Base-by-base conservation (phyloP, 176 grass and related monocot genomes). In the Areca catechu region DNA sequence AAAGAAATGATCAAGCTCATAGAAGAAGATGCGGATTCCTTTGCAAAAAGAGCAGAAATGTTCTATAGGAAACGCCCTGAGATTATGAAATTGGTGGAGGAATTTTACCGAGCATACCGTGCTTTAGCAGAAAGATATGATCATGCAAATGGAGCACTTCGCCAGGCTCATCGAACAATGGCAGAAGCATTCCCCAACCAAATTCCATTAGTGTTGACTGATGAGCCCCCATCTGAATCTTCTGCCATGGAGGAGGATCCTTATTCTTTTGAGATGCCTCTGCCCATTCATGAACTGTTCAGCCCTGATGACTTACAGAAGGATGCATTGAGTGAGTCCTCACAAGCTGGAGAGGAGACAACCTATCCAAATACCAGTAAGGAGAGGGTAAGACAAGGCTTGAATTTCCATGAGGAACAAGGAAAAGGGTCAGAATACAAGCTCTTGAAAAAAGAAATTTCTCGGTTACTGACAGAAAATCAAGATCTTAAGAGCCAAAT, bases 1-100 rank as follows among this genome's bases (percentile, higher is more conserved):
- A 92, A 89, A 74, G 57, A 72, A 16, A 98, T 98, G 93, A 88
- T 98, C 84, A 98, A 85, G 65, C 88, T 98, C 58, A 92, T 98
- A 2, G 93, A 98, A 65, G 84, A 85, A 69, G 93, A 98, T 63
- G 93, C 93, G 4, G 93, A 98, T 58, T 98, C 93, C n/a, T 98
- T 98, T 60, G 93, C 93, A 63, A 76, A 69, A 72, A 80, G 93
- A 73, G 93, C 93, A 53, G 93, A 98, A 71, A 98, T 98, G 93
- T 98, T 82, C 79, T 98, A 98, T 61, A 81, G 71, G 72, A 84
- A 85, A 48, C 78, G 93, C 18, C 93, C 93, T 5, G 88, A 98
- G 73, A 56, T 98, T 27, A 98, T 89, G 86, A 85, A 74, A 57
- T 64, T 98, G 70, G 84, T 98, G 19, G 93, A 98, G 76, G 93